These are phyloP conservation scores for Myriosclerotinia curreyana DNA, from an alignment of 2,329 filamentous ascomycete genomes.

Conservation along the genomic window DNA sequence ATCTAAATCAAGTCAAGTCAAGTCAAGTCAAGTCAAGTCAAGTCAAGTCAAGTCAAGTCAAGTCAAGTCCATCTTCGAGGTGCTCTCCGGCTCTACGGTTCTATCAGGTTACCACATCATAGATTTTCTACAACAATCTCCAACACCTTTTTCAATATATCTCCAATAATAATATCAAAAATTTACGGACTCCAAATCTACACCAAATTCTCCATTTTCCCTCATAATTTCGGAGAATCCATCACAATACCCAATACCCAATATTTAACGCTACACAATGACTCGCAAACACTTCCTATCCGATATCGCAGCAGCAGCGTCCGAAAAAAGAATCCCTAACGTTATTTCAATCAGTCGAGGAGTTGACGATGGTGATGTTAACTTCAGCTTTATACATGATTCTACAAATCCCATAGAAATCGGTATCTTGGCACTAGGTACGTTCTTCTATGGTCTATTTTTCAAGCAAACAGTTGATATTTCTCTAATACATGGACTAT, in stretches of 20 bases:
- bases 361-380: conserved; percentile 69
- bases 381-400: conserved; percentile 52
- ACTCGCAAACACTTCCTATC: conserved; percentile 61
- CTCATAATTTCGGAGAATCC: background rate
- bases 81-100: no score
- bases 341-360: conserved; percentile 57
- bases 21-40: no score
- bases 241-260: background rate
- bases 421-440: conserved; percentile 32
- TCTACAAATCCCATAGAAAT: conserved; percentile 33
- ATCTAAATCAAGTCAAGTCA: no score
- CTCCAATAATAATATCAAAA: background rate
- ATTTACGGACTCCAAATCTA: background rate
- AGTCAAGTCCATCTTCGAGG: no score
- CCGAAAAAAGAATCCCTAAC: conserved; percentile 43
- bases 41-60: no score
- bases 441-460: background rate
- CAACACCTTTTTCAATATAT: background rate
- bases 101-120: background rate
- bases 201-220: background rate
- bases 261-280: conserved; percentile 50
- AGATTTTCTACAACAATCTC: background rate
- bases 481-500: background rate
- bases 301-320: conserved; percentile 50
- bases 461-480: background rate